Evolutionary conservation across 1,284 basidiomycete species (phyloP).

Genomic region (Phlebopus sp.): DNA sequence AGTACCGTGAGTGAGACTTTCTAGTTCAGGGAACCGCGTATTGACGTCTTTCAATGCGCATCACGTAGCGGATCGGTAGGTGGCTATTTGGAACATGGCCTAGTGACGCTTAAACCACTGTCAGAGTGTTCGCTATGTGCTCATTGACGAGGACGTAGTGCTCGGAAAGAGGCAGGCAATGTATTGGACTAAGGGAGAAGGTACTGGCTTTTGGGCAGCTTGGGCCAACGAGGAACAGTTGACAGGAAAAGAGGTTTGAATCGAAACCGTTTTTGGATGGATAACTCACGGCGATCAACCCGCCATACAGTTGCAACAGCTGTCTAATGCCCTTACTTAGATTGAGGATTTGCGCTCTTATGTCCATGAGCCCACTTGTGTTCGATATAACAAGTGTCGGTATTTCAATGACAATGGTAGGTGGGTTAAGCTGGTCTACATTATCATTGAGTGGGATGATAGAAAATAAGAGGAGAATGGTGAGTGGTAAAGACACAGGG

Average conservation of each 20-base stretch:
- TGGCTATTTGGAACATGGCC: background rate
- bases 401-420: conserved; percentile 28
- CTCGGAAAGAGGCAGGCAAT: conserved; percentile 46
- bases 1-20: conserved; percentile 68
- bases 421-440: conserved; percentile 31
- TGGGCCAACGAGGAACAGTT: conserved; percentile 51
- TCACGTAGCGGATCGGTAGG: conserved; percentile 44
- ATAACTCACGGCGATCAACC: background rate
- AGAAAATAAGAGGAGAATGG: conserved; percentile 6
- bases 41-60: conserved; percentile 1
- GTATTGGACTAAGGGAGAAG: conserved; percentile 63
- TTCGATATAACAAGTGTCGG: conserved; percentile 13
- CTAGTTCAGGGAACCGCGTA: conserved; percentile 1
- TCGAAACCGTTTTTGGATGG: background rate
- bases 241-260: conserved; percentile 15
- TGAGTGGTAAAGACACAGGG: conserved; percentile 1
- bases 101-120: conserved; percentile 10
- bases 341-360: background rate
- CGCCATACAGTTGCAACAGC: background rate
- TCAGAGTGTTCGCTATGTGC: conserved; percentile 61
- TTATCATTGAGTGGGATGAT: conserved; percentile 18
- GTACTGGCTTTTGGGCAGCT: conserved; percentile 48
- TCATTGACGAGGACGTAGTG: conserved; percentile 56
- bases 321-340: background rate
- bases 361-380: background rate